Evolutionary conservation across 805 yeast species (phyloP).

Genomic region (Peterozyma toletana): DNA sequence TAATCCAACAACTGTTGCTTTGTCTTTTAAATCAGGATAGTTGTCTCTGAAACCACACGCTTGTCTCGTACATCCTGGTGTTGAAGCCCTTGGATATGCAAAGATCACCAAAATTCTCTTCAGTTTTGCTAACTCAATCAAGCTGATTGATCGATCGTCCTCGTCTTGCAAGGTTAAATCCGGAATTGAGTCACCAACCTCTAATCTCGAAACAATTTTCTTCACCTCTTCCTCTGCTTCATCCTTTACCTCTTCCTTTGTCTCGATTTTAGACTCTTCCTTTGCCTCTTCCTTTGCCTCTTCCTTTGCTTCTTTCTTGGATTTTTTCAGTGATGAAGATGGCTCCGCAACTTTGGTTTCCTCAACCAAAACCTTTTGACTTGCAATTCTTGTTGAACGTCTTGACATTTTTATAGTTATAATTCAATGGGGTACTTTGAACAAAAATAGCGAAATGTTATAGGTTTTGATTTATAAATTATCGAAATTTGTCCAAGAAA

Average conservation of each 20-base stretch:
- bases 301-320: not conserved
- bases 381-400: slow-evolving; percentile 9
- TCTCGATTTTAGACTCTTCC: not conserved
- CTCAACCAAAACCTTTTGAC: not conserved
- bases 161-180: slow-evolving; percentile 59
- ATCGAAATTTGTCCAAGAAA: too few relatives aligned
- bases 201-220: slow-evolving; percentile 11
- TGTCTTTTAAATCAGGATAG: slow-evolving; percentile 43
- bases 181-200: slow-evolving; percentile 63
- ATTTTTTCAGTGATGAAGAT: not conserved
- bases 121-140: slow-evolving; percentile 17
- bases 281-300: not conserved
- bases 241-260: not conserved
- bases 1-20: slow-evolving; percentile 66
- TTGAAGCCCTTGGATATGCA: slow-evolving; percentile 87
- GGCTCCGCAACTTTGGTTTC: not conserved
- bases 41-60: slow-evolving; percentile 81
- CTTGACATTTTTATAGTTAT: not conserved
- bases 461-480: too few relatives aligned
- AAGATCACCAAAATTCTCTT: slow-evolving; percentile 45
- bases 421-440: too few relatives aligned
- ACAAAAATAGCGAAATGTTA: too few relatives aligned
- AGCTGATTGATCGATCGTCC: slow-evolving; percentile 27
- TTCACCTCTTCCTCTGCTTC: not conserved
- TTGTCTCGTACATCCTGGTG: slow-evolving; percentile 96